Evolutionary conservation across 2,329 filamentous ascomycete species (phyloP).

Genomic region (Cordyceps farinosa): DNA sequence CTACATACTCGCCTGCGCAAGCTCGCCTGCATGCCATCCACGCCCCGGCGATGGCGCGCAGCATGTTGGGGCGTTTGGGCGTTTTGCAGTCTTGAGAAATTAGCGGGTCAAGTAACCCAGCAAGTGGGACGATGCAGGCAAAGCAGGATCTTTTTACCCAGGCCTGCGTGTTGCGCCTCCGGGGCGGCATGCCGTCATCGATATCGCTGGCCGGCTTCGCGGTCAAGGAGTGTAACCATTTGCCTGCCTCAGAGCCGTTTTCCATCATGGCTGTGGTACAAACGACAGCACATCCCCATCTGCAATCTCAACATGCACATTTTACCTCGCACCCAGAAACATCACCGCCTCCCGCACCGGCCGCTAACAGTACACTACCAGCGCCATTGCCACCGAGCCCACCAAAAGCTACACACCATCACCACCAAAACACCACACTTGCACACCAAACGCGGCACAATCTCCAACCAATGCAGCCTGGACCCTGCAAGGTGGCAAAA

Average conservation of each 20-base stretch:
- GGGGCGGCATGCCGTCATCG: no score
- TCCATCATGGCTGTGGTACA: no score
- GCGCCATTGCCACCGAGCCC: conserved; percentile 5
- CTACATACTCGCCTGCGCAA: no score
- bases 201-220: no score
- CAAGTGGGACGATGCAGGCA: conserved; percentile 4
- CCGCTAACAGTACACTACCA: background rate
- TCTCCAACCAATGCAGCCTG: background rate
- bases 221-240: no score
- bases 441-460: background rate
- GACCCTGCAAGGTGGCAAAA: conserved; percentile 9
- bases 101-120: background rate
- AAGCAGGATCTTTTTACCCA: background rate
- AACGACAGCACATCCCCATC: no score
- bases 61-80: conserved; percentile 12
- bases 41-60: conserved; percentile 11
- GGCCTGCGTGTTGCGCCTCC: no score
- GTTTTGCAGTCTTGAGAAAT: background rate
- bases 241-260: no score
- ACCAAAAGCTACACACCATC: background rate
- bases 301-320: background rate
- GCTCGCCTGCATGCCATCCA: background rate
- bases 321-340: background rate
- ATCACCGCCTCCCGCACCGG: conserved; percentile 1
- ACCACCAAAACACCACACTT: background rate